Percentiles rank a stretch among this genome's conserved stretches.
These are phyloP conservation scores for Entoloma clypeatum DNA, from an alignment of 1,284 basidiomycete genomes.

Conservation along the genomic window DNA sequence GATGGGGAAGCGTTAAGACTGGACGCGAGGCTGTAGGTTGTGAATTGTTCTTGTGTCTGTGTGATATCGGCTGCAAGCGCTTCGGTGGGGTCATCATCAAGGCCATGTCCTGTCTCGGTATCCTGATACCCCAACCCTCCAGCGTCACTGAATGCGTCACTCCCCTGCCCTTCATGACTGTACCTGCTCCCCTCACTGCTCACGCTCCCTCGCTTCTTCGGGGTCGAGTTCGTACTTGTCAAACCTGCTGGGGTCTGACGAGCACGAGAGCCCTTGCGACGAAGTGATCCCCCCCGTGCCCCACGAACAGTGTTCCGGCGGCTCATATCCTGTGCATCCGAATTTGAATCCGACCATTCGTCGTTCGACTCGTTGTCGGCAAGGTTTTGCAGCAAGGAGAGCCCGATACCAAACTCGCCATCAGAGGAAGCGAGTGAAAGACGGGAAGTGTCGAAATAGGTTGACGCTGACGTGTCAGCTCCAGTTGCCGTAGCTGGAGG, in stretches of 20 bases:
- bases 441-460: constrained; percentile 15
- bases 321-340: constrained; percentile 1
- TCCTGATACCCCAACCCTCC: constrained; percentile 18
- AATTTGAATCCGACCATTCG: constrained; percentile 21
- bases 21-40: background rate
- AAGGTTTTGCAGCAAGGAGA: constrained; percentile 59
- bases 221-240: no score
- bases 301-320: background rate
- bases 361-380: constrained; percentile 35
- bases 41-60: constrained; percentile 14
- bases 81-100: background rate
- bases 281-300: background rate
- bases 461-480: constrained; percentile 13
- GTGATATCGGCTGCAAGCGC: constrained; percentile 12
- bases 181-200: constrained; percentile 14
- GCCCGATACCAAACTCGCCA: constrained; percentile 62
- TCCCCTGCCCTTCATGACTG: constrained; percentile 8
- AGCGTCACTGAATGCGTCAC: no score
- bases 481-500: no score
- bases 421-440: constrained; percentile 35
- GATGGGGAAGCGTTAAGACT: constrained; percentile 1
- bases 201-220: constrained; percentile 2
- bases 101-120: constrained; percentile 16
- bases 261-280: no score
- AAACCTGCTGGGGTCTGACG: no score